phyloP scores from a whole-genome alignment of 1,284 basidiomycete genomes.

The Tranzscheliella williamsii region DNA sequence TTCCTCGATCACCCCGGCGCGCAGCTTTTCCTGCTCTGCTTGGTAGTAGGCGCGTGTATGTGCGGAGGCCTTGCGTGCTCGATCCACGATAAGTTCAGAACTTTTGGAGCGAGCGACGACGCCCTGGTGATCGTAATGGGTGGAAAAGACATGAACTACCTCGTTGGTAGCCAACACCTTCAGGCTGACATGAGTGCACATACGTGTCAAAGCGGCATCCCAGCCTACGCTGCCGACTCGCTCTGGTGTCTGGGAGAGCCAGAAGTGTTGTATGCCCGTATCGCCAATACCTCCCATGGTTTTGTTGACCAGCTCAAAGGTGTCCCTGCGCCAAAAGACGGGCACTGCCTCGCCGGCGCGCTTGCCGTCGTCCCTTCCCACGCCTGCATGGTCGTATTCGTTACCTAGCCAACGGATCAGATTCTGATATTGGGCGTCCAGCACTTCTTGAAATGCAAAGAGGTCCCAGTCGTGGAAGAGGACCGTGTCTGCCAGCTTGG shows the following conservation, averaged over 20 bases:
- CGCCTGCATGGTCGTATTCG: constrained; percentile 35
- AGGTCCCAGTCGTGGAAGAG: constrained; percentile 43
- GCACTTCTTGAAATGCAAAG: constrained; percentile 46
- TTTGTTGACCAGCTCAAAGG: constrained; percentile 12
- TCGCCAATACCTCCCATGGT: constrained; percentile 33
- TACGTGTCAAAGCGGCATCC: constrained; percentile 45
- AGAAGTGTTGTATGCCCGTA: constrained; percentile 44
- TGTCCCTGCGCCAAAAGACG: constrained; percentile 34
- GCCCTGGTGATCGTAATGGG: constrained; percentile 50
- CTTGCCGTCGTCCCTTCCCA: constrained; percentile 35
- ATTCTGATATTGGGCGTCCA: constrained; percentile 26
- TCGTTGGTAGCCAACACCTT: constrained; percentile 14
- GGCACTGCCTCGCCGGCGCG: constrained; percentile 42
- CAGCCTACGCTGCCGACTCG: constrained; percentile 36
- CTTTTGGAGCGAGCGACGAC: constrained; percentile 26
- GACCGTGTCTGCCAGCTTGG: constrained; percentile 28
- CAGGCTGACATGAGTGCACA: constrained; percentile 49
- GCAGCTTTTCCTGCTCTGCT: background rate
- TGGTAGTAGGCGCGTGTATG: constrained; percentile 2
- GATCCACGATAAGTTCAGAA: constrained; percentile 29
- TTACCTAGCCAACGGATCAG: constrained; percentile 15
- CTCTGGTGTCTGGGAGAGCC: constrained; percentile 35
- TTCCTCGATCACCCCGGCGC: background rate
- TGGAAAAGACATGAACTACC: constrained; percentile 43
- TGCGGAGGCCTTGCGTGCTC: constrained; percentile 17